These are phyloP conservation scores for Diaporthe sp. DNA, from an alignment of 2,329 filamentous ascomycete genomes.

Conservation along the genomic window DNA sequence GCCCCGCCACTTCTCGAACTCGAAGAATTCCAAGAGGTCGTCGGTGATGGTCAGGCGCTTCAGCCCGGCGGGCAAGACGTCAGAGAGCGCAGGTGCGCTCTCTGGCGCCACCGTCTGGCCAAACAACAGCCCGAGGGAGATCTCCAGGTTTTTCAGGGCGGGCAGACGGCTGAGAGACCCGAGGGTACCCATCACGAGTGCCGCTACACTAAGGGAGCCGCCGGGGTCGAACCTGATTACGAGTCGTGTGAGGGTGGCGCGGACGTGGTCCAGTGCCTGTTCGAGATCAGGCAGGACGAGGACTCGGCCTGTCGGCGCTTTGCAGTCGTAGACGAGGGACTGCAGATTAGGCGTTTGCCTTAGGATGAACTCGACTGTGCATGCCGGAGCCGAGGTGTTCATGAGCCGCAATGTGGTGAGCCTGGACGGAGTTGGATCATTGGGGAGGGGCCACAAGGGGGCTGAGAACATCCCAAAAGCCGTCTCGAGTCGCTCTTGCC, in stretches of 20 bases:
- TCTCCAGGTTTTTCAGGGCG: background rate
- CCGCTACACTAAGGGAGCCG: too few species aligned
- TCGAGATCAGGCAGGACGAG: background rate
- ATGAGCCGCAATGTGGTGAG: background rate
- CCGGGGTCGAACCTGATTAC: background rate
- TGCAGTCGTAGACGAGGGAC: background rate
- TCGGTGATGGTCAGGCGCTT: background rate
- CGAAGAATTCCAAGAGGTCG: background rate
- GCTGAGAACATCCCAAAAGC: background rate
- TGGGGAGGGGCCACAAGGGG: background rate
- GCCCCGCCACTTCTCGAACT: background rate
- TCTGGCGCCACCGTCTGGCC: background rate
- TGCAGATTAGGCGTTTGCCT: background rate
- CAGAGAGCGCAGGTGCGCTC: background rate
- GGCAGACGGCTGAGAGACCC: background rate
- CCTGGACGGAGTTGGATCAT: background rate
- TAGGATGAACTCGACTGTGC: background rate
- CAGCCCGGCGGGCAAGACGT: background rate
- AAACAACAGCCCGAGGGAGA: background rate
- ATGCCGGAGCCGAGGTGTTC: background rate
- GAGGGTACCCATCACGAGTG: too few species aligned
- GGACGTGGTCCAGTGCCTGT: background rate
- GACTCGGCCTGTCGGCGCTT: too few species aligned
- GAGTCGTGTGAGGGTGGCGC: background rate
- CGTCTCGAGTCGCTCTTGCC: too few species aligned